phyloP scores from a whole-genome alignment of 139 green algal genomes.

The Coccomyxa sp. region DNA sequence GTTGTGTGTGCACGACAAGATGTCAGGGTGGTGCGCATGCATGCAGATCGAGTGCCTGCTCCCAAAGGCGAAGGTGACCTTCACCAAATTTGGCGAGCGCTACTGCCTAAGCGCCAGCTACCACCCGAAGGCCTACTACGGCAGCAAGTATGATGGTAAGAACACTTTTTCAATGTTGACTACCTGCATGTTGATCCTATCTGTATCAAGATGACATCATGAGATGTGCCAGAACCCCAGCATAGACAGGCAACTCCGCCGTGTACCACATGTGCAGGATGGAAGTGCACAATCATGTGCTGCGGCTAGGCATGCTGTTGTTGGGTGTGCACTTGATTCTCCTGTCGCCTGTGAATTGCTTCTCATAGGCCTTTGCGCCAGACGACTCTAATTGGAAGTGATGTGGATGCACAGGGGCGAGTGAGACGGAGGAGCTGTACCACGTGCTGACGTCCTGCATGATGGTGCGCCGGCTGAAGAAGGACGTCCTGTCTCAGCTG shows the following conservation, averaged over 20 bases:
- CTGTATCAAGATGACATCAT: no score
- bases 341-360: not conserved
- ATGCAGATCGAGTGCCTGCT: conserved; percentile 30
- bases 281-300: not conserved
- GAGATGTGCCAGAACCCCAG: no score
- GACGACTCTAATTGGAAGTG: not conserved
- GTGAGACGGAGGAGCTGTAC: conserved; percentile 81
- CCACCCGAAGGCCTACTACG: not conserved
- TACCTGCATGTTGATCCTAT: no score
- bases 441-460: conserved; percentile 59
- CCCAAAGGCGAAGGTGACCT: conserved; percentile 53
- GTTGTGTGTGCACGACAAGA: no score
- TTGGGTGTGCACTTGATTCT: not conserved
- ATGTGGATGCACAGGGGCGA: conserved; percentile 34
- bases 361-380: not conserved
- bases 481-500: conserved; percentile 87
- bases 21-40: not conserved
- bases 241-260: no score
- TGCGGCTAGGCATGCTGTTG: not conserved
- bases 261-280: not conserved
- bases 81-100: conserved; percentile 57
- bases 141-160: conserved; percentile 28
- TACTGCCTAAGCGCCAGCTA: conserved; percentile 46
- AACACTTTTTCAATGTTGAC: no score
- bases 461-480: conserved; percentile 92